Evolutionary conservation across 331 rosid genomes (phyloP).

Genomic region (Malus hybrid): DNA sequence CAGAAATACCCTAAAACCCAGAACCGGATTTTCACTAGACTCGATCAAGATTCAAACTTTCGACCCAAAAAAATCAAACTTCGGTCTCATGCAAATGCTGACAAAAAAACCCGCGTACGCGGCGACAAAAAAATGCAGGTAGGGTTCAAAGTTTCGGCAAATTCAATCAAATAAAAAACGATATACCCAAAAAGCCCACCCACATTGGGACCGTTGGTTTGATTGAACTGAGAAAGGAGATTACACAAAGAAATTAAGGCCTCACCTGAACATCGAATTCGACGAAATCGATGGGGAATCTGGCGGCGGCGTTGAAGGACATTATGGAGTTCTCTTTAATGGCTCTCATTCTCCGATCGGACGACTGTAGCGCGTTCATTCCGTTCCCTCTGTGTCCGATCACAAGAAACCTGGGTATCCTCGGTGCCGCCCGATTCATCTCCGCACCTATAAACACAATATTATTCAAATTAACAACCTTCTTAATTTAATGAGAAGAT

Average conservation of each 20-base stretch:
- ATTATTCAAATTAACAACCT: not conserved
- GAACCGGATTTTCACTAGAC: not conserved
- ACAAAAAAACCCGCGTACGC: not conserved
- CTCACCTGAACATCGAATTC: conserved; percentile 59
- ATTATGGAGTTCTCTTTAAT: conserved; percentile 45
- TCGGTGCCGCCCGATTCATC: conserved; percentile 19
- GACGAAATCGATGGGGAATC: conserved; percentile 37
- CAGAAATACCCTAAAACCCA: not conserved
- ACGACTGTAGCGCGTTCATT: conserved; percentile 44
- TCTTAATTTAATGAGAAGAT: not conserved
- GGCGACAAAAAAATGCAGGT: conserved; percentile 4
- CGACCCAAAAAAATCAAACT: not conserved
- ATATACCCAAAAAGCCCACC: not conserved
- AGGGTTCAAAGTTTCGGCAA: not conserved
- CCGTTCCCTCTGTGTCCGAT: conserved; percentile 55
- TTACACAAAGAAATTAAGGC: not conserved
- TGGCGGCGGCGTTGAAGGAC: conserved; percentile 44
- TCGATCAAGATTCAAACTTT: not conserved
- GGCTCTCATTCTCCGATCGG: conserved; percentile 39
- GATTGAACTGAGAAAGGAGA: not conserved
- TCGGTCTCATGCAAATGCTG: not conserved
- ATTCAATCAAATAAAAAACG: not conserved
- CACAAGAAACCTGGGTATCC: conserved; percentile 38
- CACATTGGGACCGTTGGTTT: not conserved
- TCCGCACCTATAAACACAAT: conserved; percentile 33